Evolutionary conservation across 345 rosid species (phyloP), one percentile per base, ranked within the genome.

Genomic region (Carallia pectinifolia): DNA sequence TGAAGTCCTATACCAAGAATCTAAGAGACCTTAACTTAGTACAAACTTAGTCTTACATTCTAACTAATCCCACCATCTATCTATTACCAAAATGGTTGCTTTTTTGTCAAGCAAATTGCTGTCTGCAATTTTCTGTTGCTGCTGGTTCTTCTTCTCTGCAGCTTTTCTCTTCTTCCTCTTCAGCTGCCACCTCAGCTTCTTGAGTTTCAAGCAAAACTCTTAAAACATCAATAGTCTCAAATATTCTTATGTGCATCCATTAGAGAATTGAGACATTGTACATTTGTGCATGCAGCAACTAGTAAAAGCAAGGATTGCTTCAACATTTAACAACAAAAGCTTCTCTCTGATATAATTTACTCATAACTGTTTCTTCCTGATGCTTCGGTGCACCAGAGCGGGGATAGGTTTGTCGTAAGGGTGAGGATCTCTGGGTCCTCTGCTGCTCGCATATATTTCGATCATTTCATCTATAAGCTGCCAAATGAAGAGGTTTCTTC

Each of bases 381-480:
- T 81, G 39, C 34, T 61, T 5, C 54, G 52, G 17, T 65, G 74
- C 71, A 67, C 19, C 72, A 93, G 94, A 91, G 91, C 8, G 88
- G 88, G 70, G 98, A 93, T 72, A 88, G 71, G 70, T 89, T 86
- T 74, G 81, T 86, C 18, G 84, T 91, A 23, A 88, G 83, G 84
- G 93, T 87, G 47, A 79, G 89, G 81, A 70, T 89, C 47, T 81
- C 91, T 1, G 85, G 87, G 53, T 76, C 88, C 70, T 91, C 95
- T n/a, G 89, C 91, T 10, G 89, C 87, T 40, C 95, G 94, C 58
- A 58, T 91, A 47, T 84, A 81, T 87, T 78, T 89, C 10, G 93
- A 91, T 5, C 91, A 91, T 81, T 80, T 87, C 79, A 83, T 93
- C 71, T 82, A 55, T 72, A 91, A 85, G 85, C 85, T 87, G 64